phyloP scores from a whole-genome alignment of 2,329 filamentous ascomycete genomes.

The Fusarium albidum region DNA sequence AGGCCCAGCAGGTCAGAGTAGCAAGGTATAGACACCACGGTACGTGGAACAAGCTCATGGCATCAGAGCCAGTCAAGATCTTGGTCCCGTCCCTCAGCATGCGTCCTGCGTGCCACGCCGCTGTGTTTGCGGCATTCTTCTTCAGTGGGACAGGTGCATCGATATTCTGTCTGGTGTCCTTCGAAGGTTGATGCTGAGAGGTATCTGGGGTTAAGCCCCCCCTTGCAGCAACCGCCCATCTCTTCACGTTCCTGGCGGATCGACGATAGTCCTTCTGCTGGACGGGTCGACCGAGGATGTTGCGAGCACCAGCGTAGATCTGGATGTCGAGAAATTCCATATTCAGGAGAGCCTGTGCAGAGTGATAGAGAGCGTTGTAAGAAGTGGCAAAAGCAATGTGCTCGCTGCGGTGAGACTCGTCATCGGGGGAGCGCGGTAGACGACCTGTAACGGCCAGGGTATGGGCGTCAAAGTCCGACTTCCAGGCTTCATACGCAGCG shows the following conservation, averaged over 20 bases:
- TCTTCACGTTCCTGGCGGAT: constrained; percentile 59
- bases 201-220: background rate
- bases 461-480: constrained; percentile 63
- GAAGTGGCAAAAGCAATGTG: constrained; percentile 54
- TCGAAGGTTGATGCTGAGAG: background rate
- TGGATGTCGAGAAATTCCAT: constrained; percentile 69
- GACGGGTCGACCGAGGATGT: constrained; percentile 66
- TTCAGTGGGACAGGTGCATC: background rate
- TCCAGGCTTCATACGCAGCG: constrained; percentile 65
- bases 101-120: constrained; percentile 62
- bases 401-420: constrained; percentile 30
- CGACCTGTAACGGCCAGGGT: constrained; percentile 41
- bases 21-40: constrained; percentile 70
- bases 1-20: constrained; percentile 65
- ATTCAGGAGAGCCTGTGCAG: constrained; percentile 63
- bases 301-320: constrained; percentile 66
- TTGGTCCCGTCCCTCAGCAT: constrained; percentile 59
- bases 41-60: constrained; percentile 65
- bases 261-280: constrained; percentile 57
- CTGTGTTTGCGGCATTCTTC: constrained; percentile 47
- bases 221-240: constrained; percentile 50
- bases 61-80: constrained; percentile 59
- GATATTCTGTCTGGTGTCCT: background rate
- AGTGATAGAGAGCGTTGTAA: constrained; percentile 64
- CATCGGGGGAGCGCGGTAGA: constrained; percentile 2